Conservation (phyloP, 2,329 filamentous ascomycete genomes). For the Clarireedia homoeocarpa region DNA sequence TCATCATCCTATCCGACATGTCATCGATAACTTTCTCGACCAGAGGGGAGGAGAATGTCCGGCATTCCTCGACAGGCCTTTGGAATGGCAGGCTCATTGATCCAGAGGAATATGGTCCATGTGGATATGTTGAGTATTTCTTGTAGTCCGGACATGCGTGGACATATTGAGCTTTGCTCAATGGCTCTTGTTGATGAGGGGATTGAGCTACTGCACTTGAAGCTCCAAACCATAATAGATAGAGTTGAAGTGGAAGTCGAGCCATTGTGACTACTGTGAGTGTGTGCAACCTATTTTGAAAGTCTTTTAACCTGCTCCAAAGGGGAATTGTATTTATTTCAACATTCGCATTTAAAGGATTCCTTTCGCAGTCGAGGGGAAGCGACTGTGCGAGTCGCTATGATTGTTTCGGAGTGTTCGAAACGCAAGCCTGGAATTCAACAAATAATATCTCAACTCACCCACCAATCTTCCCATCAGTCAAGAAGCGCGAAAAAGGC, state of each 20-base stretch:
- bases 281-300: too few species aligned
- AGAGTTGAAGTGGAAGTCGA: neutral
- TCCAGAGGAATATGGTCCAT: constrained; percentile 71
- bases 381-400: too few species aligned
- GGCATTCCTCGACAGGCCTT: constrained; percentile 70
- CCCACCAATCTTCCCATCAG: too few species aligned
- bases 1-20: constrained; percentile 68
- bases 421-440: too few species aligned
- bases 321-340: neutral
- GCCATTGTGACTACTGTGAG: neutral
- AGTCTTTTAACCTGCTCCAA: neutral
- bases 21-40: constrained; percentile 86
- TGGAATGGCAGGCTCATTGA: constrained; percentile 78
- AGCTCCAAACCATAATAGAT: constrained; percentile 6
- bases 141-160: constrained; percentile 30
- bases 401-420: too few species aligned
- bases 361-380: too few species aligned
- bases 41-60: constrained; percentile 78
- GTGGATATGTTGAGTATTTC: constrained; percentile 34
- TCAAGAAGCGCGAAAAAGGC: too few species aligned
- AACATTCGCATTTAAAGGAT: too few species aligned
- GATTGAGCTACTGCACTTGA: constrained; percentile 5
- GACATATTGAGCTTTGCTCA: constrained; percentile 11
- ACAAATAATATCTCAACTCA: too few species aligned
- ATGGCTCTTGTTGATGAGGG: constrained; percentile 1